Percentiles rank a stretch among this genome's conserved stretches.
Conservation (phyloP, 768 basidiomycete genomes). For the Termitomyces sp. region DNA sequence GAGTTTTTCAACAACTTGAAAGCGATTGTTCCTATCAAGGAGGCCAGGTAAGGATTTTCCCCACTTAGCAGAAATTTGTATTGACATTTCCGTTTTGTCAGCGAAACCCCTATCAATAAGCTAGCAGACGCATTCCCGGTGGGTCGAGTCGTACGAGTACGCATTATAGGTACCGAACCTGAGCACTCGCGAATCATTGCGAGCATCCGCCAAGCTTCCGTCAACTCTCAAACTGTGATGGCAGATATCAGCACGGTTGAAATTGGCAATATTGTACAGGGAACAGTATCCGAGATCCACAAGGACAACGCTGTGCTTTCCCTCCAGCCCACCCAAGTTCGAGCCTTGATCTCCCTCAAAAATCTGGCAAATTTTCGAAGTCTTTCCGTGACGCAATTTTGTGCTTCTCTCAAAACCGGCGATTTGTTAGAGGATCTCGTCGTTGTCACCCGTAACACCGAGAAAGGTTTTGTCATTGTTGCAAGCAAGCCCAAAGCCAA, state of each 20-base stretch:
- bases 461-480: constrained; percentile 83
- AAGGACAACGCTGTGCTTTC: constrained; percentile 76
- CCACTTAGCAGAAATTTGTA: neutral
- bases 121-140: constrained; percentile 62
- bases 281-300: constrained; percentile 75
- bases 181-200: constrained; percentile 67
- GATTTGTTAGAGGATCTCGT: constrained; percentile 72
- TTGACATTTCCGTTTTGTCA: constrained; percentile 22
- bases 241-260: constrained; percentile 69
- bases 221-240: constrained; percentile 40
- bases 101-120: constrained; percentile 58
- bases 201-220: constrained; percentile 77
- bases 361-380: constrained; percentile 79
- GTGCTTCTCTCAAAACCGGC: constrained; percentile 55
- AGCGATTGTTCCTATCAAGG: constrained; percentile 73
- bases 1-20: constrained; percentile 90
- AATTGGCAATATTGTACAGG: constrained; percentile 70
- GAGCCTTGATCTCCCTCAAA: constrained; percentile 82
- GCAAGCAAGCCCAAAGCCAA: constrained; percentile 64
- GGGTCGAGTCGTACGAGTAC: constrained; percentile 83
- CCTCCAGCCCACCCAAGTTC: constrained; percentile 62
- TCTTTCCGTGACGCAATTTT: constrained; percentile 61
- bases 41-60: constrained; percentile 60
- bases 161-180: constrained; percentile 59
- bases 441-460: constrained; percentile 85